Conservation (phyloP, 495 filamentous ascomycete species). For the Neurospora cerealis region DNA sequence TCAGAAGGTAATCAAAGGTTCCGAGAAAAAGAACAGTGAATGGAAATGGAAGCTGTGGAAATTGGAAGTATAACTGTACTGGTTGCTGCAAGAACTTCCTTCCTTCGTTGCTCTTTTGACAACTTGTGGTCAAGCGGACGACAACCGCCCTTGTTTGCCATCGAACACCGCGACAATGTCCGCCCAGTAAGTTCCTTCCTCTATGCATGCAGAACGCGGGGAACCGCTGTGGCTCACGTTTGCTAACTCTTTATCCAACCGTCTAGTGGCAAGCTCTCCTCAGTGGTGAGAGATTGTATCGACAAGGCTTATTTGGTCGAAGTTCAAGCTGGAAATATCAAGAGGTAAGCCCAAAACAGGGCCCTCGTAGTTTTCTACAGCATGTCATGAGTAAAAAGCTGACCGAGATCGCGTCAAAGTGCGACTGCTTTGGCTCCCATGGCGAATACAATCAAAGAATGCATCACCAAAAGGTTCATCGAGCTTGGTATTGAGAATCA, state of each 20-base stretch:
- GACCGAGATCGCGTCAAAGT: not conserved
- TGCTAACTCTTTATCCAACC: not conserved
- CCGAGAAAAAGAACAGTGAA: not conserved
- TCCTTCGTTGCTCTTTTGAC: not conserved
- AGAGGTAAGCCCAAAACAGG: not conserved
- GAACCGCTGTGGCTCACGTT: not conserved
- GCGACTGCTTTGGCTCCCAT: not conserved
- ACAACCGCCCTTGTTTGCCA: not conserved
- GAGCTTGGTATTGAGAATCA: not conserved
- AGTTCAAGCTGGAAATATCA: not conserved
- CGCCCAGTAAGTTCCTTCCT: not conserved
- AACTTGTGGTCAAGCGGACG: not conserved
- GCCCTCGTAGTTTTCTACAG: not conserved
- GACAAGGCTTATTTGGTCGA: not conserved
- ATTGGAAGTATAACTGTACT: not conserved
- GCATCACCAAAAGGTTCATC: not conserved
- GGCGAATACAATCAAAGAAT: not conserved
- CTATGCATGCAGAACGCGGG: not conserved
- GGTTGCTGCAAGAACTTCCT: not conserved
- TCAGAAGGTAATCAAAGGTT: not conserved
- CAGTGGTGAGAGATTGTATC: not conserved
- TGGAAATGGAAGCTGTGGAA: not conserved
- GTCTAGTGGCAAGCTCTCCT: not conserved
- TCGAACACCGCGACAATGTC: not conserved
- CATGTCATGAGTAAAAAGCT: not conserved